Conservation (phyloP, 1,284 basidiomycete genomes). For the Wallemia ichthyophaga region DNA sequence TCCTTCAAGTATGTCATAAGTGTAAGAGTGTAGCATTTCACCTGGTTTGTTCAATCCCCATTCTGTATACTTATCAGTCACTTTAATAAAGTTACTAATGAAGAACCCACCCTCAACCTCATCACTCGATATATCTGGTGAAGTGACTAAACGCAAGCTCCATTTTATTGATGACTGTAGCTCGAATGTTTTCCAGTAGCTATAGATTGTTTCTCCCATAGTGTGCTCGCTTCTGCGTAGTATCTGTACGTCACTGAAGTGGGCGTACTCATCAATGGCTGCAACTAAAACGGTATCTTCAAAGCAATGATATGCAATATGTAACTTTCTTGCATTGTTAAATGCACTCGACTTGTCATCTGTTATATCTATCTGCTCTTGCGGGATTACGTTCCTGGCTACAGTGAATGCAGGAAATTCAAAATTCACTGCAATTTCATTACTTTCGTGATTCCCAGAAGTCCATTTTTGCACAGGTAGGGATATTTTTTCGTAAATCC, state of each 20-base stretch:
- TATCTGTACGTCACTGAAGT: background rate
- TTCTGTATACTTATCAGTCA: too few relatives aligned
- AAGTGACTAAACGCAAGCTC: background rate
- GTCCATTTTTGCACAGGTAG: background rate
- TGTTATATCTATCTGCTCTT: background rate
- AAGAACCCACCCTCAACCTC: too few relatives aligned
- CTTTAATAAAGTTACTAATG: too few relatives aligned
- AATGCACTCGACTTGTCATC: background rate
- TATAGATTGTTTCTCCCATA: background rate
- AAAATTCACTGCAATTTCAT: background rate
- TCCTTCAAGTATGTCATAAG: background rate
- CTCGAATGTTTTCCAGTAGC: background rate
- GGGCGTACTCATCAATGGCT: background rate
- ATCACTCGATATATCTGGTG: background rate
- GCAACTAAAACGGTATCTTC: background rate
- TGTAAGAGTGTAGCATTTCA: background rate
- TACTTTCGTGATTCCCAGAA: background rate
- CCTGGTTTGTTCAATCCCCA: too few relatives aligned
- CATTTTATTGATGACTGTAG: background rate
- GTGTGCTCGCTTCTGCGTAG: background rate
- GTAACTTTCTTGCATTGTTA: background rate
- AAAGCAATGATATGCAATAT: background rate
- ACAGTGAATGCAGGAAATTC: background rate
- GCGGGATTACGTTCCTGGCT: background rate
- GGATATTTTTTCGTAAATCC: background rate